Evolutionary conservation across 495 filamentous ascomycete genomes (phyloP).

Genomic region (Aspergillus asperescens): DNA sequence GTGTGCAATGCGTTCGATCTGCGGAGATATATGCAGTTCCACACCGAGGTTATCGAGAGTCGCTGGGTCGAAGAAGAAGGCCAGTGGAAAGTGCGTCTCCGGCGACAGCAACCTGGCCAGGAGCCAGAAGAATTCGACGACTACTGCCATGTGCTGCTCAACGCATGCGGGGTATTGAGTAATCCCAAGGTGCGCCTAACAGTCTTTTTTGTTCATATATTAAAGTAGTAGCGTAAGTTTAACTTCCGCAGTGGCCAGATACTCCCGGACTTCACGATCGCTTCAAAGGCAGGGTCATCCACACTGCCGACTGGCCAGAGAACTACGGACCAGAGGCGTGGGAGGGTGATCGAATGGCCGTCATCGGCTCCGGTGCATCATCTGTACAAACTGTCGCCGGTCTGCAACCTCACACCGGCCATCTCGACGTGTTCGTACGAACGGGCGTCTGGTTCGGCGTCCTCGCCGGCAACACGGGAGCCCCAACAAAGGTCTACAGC

Average conservation of each 20-base stretch:
- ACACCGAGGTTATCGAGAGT: not conserved
- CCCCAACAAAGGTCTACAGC: conserved; percentile 1
- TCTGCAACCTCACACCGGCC: not conserved
- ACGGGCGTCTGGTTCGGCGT: not conserved
- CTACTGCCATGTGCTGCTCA: not conserved
- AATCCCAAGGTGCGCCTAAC: not conserved
- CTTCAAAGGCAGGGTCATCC: not conserved
- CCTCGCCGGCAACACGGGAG: not conserved
- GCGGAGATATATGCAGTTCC: not conserved
- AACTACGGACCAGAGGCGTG: not conserved
- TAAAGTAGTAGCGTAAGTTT: too few species aligned
- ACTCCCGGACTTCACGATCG: not conserved
- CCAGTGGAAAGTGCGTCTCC: not conserved
- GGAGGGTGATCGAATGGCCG: not conserved
- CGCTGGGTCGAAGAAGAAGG: not conserved
- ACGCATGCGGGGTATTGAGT: not conserved
- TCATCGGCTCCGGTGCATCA: not conserved
- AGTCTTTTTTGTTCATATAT: not conserved
- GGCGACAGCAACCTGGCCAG: not conserved
- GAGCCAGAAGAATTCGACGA: not conserved
- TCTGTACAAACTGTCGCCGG: not conserved
- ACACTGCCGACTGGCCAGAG: not conserved
- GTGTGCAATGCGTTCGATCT: not conserved
- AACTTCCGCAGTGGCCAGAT: not conserved
- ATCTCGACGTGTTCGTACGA: not conserved